phyloP scores from a whole-genome alignment of 1,284 basidiomycete species.

The Naganishia sp. region DNA sequence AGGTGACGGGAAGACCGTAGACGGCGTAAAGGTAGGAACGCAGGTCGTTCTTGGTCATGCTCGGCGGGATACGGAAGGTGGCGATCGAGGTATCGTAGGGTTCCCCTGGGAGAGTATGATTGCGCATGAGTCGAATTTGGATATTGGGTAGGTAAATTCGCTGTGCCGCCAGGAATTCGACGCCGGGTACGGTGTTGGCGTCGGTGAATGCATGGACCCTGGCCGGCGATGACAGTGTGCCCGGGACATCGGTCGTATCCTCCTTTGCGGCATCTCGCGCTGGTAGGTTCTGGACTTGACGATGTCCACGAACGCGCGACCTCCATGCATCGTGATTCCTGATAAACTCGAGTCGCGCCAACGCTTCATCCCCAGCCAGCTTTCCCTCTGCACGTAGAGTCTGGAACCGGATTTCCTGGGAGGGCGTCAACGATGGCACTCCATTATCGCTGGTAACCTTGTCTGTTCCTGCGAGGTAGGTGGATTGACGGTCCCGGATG shows the following conservation, averaged over 20 bases:
- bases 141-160: slow-evolving; percentile 87
- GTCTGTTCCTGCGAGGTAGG: slow-evolving; percentile 29
- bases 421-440: slow-evolving; percentile 32
- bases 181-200: slow-evolving; percentile 30
- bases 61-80: slow-evolving; percentile 81
- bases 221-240: slow-evolving; percentile 22
- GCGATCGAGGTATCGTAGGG: slow-evolving; percentile 93
- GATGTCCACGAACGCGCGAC: slow-evolving; percentile 44
- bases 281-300: slow-evolving; percentile 25
- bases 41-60: slow-evolving; percentile 87
- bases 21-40: slow-evolving; percentile 79
- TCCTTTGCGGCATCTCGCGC: background rate
- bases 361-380: slow-evolving; percentile 41
- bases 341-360: slow-evolving; percentile 45
- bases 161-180: slow-evolving; percentile 66
- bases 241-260: background rate
- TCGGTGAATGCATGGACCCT: slow-evolving; percentile 28
- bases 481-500: slow-evolving; percentile 42
- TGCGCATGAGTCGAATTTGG: slow-evolving; percentile 78
- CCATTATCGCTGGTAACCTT: slow-evolving; percentile 6
- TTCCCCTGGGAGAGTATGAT: slow-evolving; percentile 72
- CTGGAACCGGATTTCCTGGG: slow-evolving; percentile 48
- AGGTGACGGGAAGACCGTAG: slow-evolving; percentile 85
- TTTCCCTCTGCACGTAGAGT: slow-evolving; percentile 38
- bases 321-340: slow-evolving; percentile 43